Base-by-base conservation (phyloP, 345 rosid species). In the Microcos paniculata region DNA sequence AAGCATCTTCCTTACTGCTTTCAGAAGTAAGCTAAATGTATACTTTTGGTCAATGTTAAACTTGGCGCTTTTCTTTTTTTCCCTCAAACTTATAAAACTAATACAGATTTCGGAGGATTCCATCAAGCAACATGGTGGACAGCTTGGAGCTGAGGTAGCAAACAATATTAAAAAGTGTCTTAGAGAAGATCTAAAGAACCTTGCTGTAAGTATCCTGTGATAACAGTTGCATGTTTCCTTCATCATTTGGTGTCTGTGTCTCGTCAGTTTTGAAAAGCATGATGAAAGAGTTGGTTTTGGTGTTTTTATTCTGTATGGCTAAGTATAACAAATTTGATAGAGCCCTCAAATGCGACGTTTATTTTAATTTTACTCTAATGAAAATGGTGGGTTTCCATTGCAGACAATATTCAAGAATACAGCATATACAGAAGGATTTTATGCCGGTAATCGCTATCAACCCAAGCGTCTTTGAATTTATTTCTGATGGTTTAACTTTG, bases 341-440 rank as follows among this genome's bases (percentile, higher is more conserved):
- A 0, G 16, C 21, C 65, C 21, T 15, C 23, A 31, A 16, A 21
- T 61, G 21, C 21, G 40, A 31, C 6, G 42, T 61, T 6, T 68
- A 11, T 69, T 49, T 23, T 4, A 8, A 62, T 76, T 80, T 31
- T 49, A 23, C 35, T 30, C 40, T 35, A 30, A 63, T 19, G 8
- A 63, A 51, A 49, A 75, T 9, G 14, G 38, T n/a, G 31, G 1
- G 62, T 28, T 21, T 67, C 42, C 77, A 38, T 82, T 84, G 88
- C 92, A 92, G 98, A 78, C 79, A 24, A 89, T 91, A 80, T 92
- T 84, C 86, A 89, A 91, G 93, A 95, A 90, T 88, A 82, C 93
- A 2, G 94, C 96, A 6, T 95, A 92, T 57, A 51, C 94, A 0
- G 88, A 91, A 85, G 99, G 97, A 61, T 95, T 95, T 81, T 67